These are phyloP conservation scores for Pichia heedii DNA, from an alignment of 805 yeast genomes.

Conservation along the genomic window DNA sequence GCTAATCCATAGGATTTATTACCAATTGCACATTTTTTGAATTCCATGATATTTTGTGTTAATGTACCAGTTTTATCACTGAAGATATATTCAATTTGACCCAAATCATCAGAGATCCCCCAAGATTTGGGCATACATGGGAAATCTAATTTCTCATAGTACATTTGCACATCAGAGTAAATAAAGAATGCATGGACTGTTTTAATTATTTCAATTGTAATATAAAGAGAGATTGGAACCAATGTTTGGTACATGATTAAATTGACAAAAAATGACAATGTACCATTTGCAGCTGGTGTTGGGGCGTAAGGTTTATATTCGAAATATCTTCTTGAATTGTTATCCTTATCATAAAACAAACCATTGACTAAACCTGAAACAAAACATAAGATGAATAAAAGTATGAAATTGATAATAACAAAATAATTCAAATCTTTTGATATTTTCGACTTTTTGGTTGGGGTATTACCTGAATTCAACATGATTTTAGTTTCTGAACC, in stretches of 20 bases:
- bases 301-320: slow-evolving; percentile 56
- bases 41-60: slow-evolving; percentile 79
- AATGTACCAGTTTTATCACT: slow-evolving; percentile 81
- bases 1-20: slow-evolving; percentile 65
- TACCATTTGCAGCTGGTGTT: slow-evolving; percentile 54
- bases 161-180: slow-evolving; percentile 60
- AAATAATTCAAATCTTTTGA: slow-evolving; percentile 58
- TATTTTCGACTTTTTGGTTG: slow-evolving; percentile 60
- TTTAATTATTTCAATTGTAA: slow-evolving; percentile 71
- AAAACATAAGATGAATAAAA: slow-evolving; percentile 58
- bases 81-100: slow-evolving; percentile 74
- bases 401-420: slow-evolving; percentile 52
- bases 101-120: slow-evolving; percentile 77
- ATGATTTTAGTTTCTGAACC: slow-evolving; percentile 71
- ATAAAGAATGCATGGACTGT: slow-evolving; percentile 71
- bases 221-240: slow-evolving; percentile 73
- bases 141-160: slow-evolving; percentile 57
- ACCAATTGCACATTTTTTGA: slow-evolving; percentile 63
- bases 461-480: slow-evolving; percentile 72
- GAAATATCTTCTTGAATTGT: slow-evolving; percentile 43
- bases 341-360: slow-evolving; percentile 36
- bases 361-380: slow-evolving; percentile 67
- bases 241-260: slow-evolving; percentile 66
- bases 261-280: slow-evolving; percentile 61
- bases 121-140: slow-evolving; percentile 78